A percentile compares a stretch with the other conserved stretches of the same genome.
phyloP scores from a whole-genome alignment of 768 basidiomycete genomes.

The Gelatoporia subvermispora region DNA sequence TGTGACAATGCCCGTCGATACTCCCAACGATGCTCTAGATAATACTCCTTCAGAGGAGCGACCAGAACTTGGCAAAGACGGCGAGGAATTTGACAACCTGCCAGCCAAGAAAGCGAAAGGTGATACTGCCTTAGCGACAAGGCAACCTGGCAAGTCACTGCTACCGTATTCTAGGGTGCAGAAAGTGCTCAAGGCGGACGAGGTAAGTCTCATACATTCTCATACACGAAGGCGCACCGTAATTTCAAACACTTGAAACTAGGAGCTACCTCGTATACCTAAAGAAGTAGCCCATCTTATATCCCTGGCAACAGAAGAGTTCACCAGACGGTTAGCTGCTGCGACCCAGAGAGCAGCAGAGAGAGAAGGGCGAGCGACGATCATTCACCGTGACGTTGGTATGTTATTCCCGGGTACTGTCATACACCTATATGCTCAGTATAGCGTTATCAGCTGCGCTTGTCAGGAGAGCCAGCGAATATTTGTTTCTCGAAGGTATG shows the following conservation, averaged over 20 bases:
- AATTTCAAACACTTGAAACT: neutral
- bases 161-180: slow-evolving; percentile 78
- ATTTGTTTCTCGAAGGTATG: slow-evolving; percentile 74
- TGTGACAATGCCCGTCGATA: too few species aligned
- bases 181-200: slow-evolving; percentile 82
- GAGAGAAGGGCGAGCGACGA: slow-evolving; percentile 65
- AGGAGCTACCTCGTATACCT: slow-evolving; percentile 76
- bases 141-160: slow-evolving; percentile 62
- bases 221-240: neutral
- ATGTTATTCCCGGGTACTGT: slow-evolving; percentile 19
- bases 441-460: slow-evolving; percentile 43
- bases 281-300: slow-evolving; percentile 78
- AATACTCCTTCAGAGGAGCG: too few species aligned
- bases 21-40: too few species aligned
- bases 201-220: slow-evolving; percentile 35
- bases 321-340: slow-evolving; percentile 69
- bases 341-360: slow-evolving; percentile 68
- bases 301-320: slow-evolving; percentile 83
- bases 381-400: slow-evolving; percentile 82
- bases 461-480: slow-evolving; percentile 67
- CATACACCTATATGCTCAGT: neutral
- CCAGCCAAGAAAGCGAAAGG: neutral
- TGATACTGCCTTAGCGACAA: slow-evolving; percentile 1
- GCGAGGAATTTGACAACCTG: too few species aligned
- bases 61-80: too few species aligned